Evolutionary conservation across 257 asterid species (phyloP).

Genomic region (Nicotiana noctiflora): DNA sequence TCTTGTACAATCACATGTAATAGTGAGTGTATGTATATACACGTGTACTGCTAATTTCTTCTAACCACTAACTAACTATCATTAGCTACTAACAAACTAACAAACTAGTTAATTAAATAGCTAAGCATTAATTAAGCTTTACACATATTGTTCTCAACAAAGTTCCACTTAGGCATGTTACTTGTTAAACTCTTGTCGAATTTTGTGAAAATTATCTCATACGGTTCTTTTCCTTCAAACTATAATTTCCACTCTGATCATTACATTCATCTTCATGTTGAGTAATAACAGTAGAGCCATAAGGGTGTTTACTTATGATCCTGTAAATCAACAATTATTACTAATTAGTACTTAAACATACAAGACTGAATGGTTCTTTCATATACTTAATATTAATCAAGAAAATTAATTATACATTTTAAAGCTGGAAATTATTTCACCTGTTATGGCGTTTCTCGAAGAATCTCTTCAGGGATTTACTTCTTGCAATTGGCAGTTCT

Average conservation of each 20-base stretch:
- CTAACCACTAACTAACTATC: too few species aligned
- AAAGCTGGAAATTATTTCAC: neutral
- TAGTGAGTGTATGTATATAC: too few species aligned
- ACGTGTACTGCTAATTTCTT: too few species aligned
- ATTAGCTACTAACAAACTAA: too few species aligned
- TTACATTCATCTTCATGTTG: neutral
- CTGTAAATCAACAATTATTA: neutral
- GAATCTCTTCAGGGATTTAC: constrained; percentile 15
- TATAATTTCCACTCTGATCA: neutral
- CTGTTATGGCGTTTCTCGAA: constrained; percentile 16
- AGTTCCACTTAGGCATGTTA: too few species aligned
- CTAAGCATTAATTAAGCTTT: too few species aligned
- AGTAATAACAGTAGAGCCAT: neutral
- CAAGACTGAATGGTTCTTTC: neutral
- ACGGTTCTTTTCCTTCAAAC: neutral
- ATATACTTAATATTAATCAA: neutral
- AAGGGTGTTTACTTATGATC: neutral
- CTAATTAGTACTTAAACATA: neutral
- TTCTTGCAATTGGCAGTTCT: constrained; percentile 15
- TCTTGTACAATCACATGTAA: too few species aligned
- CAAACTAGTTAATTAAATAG: too few species aligned
- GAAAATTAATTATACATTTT: neutral
- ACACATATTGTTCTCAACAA: too few species aligned
- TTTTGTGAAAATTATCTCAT: too few species aligned
- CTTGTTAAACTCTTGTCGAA: too few species aligned